Conservation (phyloP, 1,284 basidiomycete genomes). For the Violaceomyces palustris region DNA sequence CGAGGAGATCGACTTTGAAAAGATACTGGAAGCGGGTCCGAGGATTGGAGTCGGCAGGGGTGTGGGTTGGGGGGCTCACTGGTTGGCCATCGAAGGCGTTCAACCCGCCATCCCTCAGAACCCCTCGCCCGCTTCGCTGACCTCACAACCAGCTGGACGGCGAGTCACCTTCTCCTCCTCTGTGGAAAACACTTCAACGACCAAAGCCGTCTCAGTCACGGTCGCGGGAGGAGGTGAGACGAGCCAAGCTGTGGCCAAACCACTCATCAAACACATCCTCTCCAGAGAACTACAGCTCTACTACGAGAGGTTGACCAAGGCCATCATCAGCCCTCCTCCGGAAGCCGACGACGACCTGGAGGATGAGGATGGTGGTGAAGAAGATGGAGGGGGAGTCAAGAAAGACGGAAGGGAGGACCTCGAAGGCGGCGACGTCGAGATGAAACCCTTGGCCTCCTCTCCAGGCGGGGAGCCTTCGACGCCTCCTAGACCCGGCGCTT, state of each 20-base stretch:
- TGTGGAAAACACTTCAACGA: too few species aligned
- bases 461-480: slow-evolving; percentile 9
- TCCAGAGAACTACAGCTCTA: slow-evolving; percentile 93
- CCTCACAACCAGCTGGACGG: slow-evolving; percentile 24
- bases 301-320: slow-evolving; percentile 80
- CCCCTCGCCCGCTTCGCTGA: slow-evolving; percentile 60
- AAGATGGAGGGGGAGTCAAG: too few species aligned
- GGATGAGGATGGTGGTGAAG: slow-evolving; percentile 10
- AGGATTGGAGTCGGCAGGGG: slow-evolving; percentile 43
- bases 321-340: slow-evolving; percentile 41
- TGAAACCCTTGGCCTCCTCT: neutral
- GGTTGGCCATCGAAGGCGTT: slow-evolving; percentile 96
- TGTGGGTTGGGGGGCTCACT: slow-evolving; percentile 61
- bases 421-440: slow-evolving; percentile 1
- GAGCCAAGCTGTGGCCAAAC: slow-evolving; percentile 38
- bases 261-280: slow-evolving; percentile 77
- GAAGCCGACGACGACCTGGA: slow-evolving; percentile 39
- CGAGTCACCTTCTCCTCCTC: too few species aligned
- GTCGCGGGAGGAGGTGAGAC: slow-evolving; percentile 16
- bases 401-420: slow-evolving; percentile 5
- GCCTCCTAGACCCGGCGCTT: slow-evolving; percentile 18
- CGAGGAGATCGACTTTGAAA: slow-evolving; percentile 92
- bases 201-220: slow-evolving; percentile 39
- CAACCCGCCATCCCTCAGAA: slow-evolving; percentile 96
- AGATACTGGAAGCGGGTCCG: slow-evolving; percentile 37